These are phyloP conservation scores for Xylariaceae sp. DNA, from an alignment of 2,329 filamentous ascomycete species.

Conservation along the genomic window DNA sequence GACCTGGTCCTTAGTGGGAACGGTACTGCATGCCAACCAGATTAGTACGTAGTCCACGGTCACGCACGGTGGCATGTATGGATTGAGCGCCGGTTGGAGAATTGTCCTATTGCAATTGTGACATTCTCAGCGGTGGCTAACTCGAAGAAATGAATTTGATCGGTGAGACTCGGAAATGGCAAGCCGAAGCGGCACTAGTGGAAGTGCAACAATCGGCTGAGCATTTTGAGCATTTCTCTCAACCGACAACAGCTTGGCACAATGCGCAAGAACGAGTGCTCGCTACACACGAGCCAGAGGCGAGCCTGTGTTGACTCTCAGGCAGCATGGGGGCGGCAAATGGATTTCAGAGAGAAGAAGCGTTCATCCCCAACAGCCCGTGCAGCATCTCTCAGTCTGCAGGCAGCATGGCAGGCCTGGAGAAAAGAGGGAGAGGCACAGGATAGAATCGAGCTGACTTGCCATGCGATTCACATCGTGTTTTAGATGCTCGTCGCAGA, in stretches of 20 bases:
- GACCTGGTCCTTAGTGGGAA: slow-evolving; percentile 92
- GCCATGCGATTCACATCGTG: slow-evolving; percentile 38
- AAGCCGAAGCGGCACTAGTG: slow-evolving; percentile 17
- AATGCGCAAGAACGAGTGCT: slow-evolving; percentile 43
- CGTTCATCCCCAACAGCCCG: slow-evolving; percentile 81
- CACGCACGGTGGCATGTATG: slow-evolving; percentile 56
- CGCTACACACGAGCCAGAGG: slow-evolving; percentile 33
- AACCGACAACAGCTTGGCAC: slow-evolving; percentile 73
- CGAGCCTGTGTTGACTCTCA: too few species aligned
- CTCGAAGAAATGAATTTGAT: slow-evolving; percentile 79
- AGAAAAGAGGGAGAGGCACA: slow-evolving; percentile 56
- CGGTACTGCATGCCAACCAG: slow-evolving; percentile 68
- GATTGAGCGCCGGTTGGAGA: slow-evolving; percentile 81
- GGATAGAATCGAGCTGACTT: slow-evolving; percentile 78
- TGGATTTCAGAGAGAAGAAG: slow-evolving; percentile 73
- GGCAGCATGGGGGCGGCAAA: slow-evolving; percentile 50
- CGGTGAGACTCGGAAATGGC: slow-evolving; percentile 56
- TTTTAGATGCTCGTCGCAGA: slow-evolving; percentile 32
- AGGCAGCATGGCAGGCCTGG: slow-evolving; percentile 46
- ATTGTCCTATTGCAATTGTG: slow-evolving; percentile 84
- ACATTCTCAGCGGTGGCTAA: slow-evolving; percentile 88
- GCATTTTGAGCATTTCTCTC: slow-evolving; percentile 46
- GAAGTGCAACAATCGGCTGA: slow-evolving; percentile 4
- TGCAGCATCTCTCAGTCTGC: slow-evolving; percentile 56
- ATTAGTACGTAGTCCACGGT: slow-evolving; percentile 73